Base-by-base conservation (phyloP, 2,329 filamentous ascomycete genomes). In the Talaromyces sp. region DNA sequence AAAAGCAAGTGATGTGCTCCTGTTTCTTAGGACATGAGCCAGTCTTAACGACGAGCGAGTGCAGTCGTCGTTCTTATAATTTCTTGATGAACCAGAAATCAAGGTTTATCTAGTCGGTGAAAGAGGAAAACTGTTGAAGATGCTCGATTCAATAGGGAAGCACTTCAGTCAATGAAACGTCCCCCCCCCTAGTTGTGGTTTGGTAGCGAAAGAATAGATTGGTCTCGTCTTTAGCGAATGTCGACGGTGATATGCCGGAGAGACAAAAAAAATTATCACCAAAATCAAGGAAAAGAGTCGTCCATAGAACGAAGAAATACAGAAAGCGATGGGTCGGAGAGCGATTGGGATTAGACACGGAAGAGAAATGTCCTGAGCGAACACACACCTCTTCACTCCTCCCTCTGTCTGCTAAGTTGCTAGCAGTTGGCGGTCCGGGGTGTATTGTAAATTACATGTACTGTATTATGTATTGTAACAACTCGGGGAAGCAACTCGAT, bases 201-300 rank as follows among this genome's bases (percentile, higher is more conserved):
- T 57, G n/a, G 14, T 55, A 61, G 59, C 59, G 59, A 61, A 46
- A 35, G 59, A 54, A 61, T 40, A 42, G 59, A 55, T 16, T n/a
- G 21, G 44, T 48, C 21, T 59, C 35, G 61, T 59, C 33, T 42
- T 23, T 57, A 63, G 58, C 62, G 62, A 63, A 54, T 50, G 62
- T 63, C 28, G 62, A 35, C 33, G 50, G 62, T 35, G 58, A 50
- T 57, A 60, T 37, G 16, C 31, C 23, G 37, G n/a, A 4, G 23
- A 50, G 18, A 28, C 25, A 11, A 59, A 28, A 48, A 33, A 48
- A 33, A 7, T 1, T 16, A 60, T 48, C 62, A 60, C 62, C 58
- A 28, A 31, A 18, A n/a, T 39, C 7, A 60, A 37, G 28, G 59
- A 28, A 28, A 63, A 12, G 28, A 50, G 42, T 35, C 31, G 25